phyloP scores from a whole-genome alignment of 176 grass and related monocot species.

The Urochloa ruziziensis region DNA sequence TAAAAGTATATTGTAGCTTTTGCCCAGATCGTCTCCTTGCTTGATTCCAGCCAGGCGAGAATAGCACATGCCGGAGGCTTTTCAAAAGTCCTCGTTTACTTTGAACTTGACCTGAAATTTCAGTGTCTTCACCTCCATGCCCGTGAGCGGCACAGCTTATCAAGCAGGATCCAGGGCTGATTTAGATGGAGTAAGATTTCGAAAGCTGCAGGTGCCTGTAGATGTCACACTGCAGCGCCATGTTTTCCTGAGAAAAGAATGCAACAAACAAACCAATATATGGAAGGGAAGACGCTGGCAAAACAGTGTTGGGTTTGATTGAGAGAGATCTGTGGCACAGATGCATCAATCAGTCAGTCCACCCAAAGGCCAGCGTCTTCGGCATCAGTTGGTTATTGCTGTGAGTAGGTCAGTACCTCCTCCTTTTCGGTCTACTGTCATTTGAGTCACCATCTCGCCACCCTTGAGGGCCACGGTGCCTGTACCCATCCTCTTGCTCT shows the following conservation, averaged over 20 bases:
- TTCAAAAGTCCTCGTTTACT: neutral
- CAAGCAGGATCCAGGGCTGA: slow-evolving; percentile 13
- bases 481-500: slow-evolving; percentile 42
- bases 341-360: slow-evolving; percentile 12
- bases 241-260: slow-evolving; percentile 19
- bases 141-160: neutral
- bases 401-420: slow-evolving; percentile 43
- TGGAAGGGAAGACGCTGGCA: neutral
- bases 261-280: slow-evolving; percentile 26
- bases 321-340: neutral
- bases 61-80: neutral
- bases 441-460: slow-evolving; percentile 40
- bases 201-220: neutral
- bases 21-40: slow-evolving; percentile 1
- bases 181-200: neutral
- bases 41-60: neutral
- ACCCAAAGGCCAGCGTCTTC: slow-evolving; percentile 1
- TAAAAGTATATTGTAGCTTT: neutral
- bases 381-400: neutral
- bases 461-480: slow-evolving; percentile 29
- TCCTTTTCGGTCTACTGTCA: slow-evolving; percentile 32
- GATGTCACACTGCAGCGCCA: neutral
- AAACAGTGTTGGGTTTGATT: neutral
- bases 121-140: neutral
- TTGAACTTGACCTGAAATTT: slow-evolving; percentile 10